These are phyloP conservation scores for Lumnitzera littorea DNA, from an alignment of 345 rosid species.

Conservation along the genomic window DNA sequence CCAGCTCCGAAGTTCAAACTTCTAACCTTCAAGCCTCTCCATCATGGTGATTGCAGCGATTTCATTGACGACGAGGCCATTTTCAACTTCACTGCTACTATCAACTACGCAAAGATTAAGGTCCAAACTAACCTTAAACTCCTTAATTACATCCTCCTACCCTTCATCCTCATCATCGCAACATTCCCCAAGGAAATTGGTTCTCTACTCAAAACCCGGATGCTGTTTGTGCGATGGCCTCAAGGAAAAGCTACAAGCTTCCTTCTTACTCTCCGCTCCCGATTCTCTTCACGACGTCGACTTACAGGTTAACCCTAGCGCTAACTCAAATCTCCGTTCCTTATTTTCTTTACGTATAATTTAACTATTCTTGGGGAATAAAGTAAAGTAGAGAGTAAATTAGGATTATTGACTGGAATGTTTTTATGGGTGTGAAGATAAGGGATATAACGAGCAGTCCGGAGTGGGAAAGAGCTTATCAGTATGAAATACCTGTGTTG, in stretches of 20 bases:
- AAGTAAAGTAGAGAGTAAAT: background rate
- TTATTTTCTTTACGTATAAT: background rate
- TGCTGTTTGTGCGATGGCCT: slow-evolving; percentile 96
- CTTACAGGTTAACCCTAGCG: slow-evolving; percentile 38
- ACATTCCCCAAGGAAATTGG: slow-evolving; percentile 33
- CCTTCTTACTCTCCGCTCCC: slow-evolving; percentile 58
- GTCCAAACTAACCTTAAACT: slow-evolving; percentile 12
- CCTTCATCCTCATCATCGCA: slow-evolving; percentile 24
- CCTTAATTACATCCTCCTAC: slow-evolving; percentile 16
- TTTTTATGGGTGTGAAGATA: slow-evolving; percentile 27
- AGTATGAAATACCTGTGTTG: slow-evolving; percentile 74
- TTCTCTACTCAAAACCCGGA: slow-evolving; percentile 81
- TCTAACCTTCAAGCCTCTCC: background rate
- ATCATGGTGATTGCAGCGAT: slow-evolving; percentile 23
- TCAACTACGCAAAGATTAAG: slow-evolving; percentile 14
- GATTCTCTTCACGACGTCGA: slow-evolving; percentile 64
- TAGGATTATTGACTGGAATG: background rate
- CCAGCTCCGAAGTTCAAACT: too few relatives aligned
- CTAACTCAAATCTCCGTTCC: background rate
- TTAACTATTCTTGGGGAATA: background rate
- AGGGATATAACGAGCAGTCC: slow-evolving; percentile 76
- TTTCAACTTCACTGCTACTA: slow-evolving; percentile 18
- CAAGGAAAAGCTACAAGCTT: slow-evolving; percentile 80
- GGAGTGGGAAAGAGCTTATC: slow-evolving; percentile 73
- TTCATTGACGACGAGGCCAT: slow-evolving; percentile 23